Percentiles rank a stretch among this genome's conserved stretches.
phyloP scores from a whole-genome alignment of 306 rosid species.

The Comarum palustre region DNA sequence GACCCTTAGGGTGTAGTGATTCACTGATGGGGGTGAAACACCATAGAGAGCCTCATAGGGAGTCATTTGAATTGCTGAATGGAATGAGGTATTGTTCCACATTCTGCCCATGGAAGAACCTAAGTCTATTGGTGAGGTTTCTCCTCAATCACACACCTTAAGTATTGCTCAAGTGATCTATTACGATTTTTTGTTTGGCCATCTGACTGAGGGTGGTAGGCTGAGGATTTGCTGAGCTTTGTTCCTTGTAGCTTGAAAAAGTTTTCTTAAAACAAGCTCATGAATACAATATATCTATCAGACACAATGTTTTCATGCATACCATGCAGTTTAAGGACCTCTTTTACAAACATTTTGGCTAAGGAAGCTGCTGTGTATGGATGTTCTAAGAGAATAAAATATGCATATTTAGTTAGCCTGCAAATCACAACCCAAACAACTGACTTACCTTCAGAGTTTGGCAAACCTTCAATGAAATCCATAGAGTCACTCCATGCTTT shows the following conservation, averaged over 20 bases:
- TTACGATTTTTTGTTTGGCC: not conserved
- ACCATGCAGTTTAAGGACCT: not conserved
- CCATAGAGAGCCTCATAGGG: not conserved
- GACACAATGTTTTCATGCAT: not conserved
- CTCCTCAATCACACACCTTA: not conserved
- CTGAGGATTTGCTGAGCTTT: not conserved
- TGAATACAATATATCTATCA: not conserved
- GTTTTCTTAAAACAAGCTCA: not conserved
- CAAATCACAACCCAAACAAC: not conserved
- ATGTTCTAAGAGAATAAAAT: not conserved
- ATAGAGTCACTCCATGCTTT: not conserved
- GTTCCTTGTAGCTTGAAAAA: not conserved
- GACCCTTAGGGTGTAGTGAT: no score
- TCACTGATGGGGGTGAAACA: no score
- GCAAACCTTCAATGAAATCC: not conserved
- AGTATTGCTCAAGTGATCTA: not conserved
- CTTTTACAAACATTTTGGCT: not conserved
- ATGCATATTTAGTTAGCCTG: not conserved
- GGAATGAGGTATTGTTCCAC: not conserved
- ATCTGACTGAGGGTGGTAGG: not conserved
- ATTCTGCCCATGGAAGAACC: not conserved
- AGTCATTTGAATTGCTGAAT: not conserved
- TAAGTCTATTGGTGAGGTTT: not conserved
- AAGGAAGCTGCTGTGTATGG: not conserved
- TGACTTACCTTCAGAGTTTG: not conserved